phyloP scores from a whole-genome alignment of 345 rosid genomes.

The Psidium friedrichsthalianum region DNA sequence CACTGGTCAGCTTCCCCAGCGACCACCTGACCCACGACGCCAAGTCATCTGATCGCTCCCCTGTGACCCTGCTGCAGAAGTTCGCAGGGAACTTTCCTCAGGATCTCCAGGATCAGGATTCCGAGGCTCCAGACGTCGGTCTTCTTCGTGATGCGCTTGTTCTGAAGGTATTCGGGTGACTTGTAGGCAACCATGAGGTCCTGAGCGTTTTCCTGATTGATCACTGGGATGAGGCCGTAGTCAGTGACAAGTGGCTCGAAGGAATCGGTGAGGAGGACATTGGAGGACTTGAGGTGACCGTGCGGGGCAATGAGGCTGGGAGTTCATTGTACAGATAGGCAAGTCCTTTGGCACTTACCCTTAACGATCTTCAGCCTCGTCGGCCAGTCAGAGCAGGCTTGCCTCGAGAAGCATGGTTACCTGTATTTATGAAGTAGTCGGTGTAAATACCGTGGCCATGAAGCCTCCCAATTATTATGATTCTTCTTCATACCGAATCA shows the following conservation, averaged over 20 bases:
- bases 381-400: conserved; percentile 57
- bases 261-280: conserved; percentile 44
- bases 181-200: conserved; percentile 83
- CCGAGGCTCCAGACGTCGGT: conserved; percentile 88
- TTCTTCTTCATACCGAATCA: not conserved
- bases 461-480: not conserved
- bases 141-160: conserved; percentile 65
- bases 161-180: conserved; percentile 65
- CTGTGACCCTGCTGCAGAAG: conserved; percentile 25
- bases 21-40: conserved; percentile 39
- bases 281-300: conserved; percentile 89
- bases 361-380: conserved; percentile 54
- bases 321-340: conserved; percentile 51
- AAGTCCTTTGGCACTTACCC: conserved; percentile 74
- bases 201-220: conserved; percentile 68
- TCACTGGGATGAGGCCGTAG: conserved; percentile 60
- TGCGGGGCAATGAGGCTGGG: conserved; percentile 66
- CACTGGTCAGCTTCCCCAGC: conserved; percentile 2
- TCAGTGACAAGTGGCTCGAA: conserved; percentile 59
- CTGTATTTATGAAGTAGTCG: conserved; percentile 12
- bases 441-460: not conserved
- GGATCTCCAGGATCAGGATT: conserved; percentile 59
- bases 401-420: conserved; percentile 30
- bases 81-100: conserved; percentile 58
- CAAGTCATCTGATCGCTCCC: conserved; percentile 17